Evolutionary conservation across 495 filamentous ascomycete species (phyloP).

Genomic region (Durotheca rogersii): DNA sequence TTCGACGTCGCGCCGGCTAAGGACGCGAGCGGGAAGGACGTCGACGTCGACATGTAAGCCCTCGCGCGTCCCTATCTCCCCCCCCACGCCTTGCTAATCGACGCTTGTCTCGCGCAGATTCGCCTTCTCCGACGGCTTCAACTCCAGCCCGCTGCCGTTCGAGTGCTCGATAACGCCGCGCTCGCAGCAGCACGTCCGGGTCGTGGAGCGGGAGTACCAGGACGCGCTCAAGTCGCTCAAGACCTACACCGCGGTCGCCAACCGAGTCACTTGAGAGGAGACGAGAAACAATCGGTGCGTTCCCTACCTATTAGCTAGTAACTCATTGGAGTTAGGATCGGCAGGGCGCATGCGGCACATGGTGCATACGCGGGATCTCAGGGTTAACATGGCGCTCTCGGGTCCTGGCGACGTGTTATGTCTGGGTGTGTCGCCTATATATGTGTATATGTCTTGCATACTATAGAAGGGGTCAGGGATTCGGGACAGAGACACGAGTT

Average conservation of each 20-base stretch:
- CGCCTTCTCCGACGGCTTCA: slow-evolving; percentile 54
- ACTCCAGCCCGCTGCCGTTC: slow-evolving; percentile 53
- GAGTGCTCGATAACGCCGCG: slow-evolving; percentile 45
- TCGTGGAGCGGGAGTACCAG: slow-evolving; percentile 36
- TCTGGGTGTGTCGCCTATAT: too few species aligned
- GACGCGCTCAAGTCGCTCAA: slow-evolving; percentile 33
- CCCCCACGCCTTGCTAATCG: too few species aligned
- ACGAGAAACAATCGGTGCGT: background rate
- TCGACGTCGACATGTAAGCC: slow-evolving; percentile 50
- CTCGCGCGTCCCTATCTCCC: too few species aligned
- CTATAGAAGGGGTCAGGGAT: too few species aligned
- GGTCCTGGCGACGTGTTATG: too few species aligned
- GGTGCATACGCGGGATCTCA: too few species aligned
- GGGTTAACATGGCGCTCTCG: too few species aligned
- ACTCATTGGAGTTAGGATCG: too few species aligned
- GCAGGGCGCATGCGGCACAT: too few species aligned
- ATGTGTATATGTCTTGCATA: too few species aligned
- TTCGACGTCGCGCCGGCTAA: slow-evolving; percentile 49
- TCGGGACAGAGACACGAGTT: too few species aligned
- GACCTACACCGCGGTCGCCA: slow-evolving; percentile 29
- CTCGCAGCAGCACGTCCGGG: slow-evolving; percentile 31
- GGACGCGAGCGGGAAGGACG: slow-evolving; percentile 47
- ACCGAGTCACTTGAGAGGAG: slow-evolving; percentile 22
- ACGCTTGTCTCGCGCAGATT: slow-evolving; percentile 36
- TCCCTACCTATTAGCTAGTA: too few species aligned